Evolutionary conservation across 306 rosid species (phyloP), one percentile per base, ranked within the genome.

Genomic region (Nissolia schottii): DNA sequence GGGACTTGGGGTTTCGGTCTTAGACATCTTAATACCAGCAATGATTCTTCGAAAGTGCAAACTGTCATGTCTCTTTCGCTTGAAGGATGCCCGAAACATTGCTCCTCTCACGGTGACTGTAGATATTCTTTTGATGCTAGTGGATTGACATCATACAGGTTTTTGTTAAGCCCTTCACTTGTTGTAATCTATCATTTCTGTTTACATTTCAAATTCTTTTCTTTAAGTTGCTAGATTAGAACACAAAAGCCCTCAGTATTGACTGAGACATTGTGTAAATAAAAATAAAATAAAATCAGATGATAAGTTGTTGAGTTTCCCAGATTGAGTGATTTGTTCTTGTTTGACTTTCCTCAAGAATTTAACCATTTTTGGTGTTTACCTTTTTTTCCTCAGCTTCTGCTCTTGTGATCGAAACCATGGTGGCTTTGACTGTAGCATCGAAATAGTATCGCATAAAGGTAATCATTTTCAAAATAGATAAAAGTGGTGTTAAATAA

Each of bases 341-440:
- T 66, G 51, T 38, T 79, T 51, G 25, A 57, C 54, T 49, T 57
- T 53, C 74, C 46, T 11, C 40, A 73, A 27, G 35, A 43, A 37
- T 51, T 46, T 67, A 20, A 38, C 50, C 16, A 18, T 20, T 65
- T 83, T 37, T 46, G 1, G 18, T 67, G 51, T 60, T 54, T 65
- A 5, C 23, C 23, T 29, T 60, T 64, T 63, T 73, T 27, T 37
- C 68, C 54, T 70, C 93, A 94, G 99, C 95, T 91, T 71, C 81
- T 94, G 99, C 53, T 76, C 89, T 20, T 95, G 99, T 67, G 97
- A 95, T 66, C 87, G 93, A 55, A 81, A 85, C 81, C 99, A 95
- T 56, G 99, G 97, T 81, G 99, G 99, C 78, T 89, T 91, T 82
- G 99, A 95, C 77, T 95, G 99, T 75, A 83, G 99, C 67, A 16